Conservation (phyloP, 495 filamentous ascomycete species). For the Ramalina intermedia region DNA sequence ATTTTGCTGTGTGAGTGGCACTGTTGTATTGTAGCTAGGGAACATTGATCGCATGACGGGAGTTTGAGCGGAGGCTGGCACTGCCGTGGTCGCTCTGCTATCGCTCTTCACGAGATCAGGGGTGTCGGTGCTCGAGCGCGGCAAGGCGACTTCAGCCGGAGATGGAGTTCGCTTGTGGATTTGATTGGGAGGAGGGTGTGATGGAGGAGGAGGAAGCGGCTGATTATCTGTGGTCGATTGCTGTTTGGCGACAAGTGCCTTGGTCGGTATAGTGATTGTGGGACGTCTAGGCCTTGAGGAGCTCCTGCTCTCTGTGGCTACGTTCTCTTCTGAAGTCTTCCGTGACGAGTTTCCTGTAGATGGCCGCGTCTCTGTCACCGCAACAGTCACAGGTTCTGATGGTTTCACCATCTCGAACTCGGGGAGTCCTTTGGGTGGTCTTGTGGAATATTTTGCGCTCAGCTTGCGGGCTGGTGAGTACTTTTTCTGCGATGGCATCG, state of each 20-base stretch:
- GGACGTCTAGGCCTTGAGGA: neutral
- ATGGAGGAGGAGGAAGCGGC: neutral
- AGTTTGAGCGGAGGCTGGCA: constrained; percentile 14
- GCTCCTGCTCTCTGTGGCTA: neutral
- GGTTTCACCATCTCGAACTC: constrained; percentile 15
- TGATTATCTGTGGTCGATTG: neutral
- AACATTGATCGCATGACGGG: constrained; percentile 57
- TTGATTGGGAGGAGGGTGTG: constrained; percentile 1
- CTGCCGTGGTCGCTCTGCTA: constrained; percentile 13
- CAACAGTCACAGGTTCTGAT: constrained; percentile 10
- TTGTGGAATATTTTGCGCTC: constrained; percentile 5
- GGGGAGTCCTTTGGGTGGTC: constrained; percentile 7
- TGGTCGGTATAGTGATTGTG: constrained; percentile 11
- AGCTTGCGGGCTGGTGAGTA: constrained; percentile 4
- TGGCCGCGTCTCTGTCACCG: constrained; percentile 6
- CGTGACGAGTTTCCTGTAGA: neutral
- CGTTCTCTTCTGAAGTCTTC: constrained; percentile 1
- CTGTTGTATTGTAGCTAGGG: constrained; percentile 61
- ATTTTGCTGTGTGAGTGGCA: constrained; percentile 51
- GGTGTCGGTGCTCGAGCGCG: constrained; percentile 9
- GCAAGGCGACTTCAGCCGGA: constrained; percentile 5
- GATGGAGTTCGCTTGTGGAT: constrained; percentile 1
- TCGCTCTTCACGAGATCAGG: constrained; percentile 8
- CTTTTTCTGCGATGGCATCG: constrained; percentile 5
- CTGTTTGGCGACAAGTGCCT: constrained; percentile 2